Percentiles rank a stretch among this genome's conserved stretches.
phyloP scores from a whole-genome alignment of 441 rosid species.

The Eutrema salsugineum region DNA sequence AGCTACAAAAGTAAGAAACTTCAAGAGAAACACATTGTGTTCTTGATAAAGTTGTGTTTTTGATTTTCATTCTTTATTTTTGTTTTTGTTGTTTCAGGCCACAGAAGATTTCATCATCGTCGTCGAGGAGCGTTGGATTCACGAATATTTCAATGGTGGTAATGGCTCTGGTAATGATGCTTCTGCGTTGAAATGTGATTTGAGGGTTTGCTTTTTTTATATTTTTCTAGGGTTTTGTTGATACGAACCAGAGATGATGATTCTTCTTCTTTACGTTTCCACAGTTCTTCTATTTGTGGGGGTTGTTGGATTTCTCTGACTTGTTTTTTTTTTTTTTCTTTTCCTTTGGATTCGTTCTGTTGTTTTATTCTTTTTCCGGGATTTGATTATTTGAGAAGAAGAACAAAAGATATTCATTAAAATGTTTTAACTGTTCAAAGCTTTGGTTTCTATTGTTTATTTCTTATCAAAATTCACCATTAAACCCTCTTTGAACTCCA shows the following conservation, averaged over 20 bases:
- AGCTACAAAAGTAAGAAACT: conserved; percentile 61
- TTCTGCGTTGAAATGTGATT: conserved; percentile 12
- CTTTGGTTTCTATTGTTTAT: background rate
- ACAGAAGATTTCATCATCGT: conserved; percentile 53
- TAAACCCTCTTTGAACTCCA: background rate
- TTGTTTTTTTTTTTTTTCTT: background rate
- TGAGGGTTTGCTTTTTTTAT: background rate
- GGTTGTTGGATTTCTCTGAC: conserved; percentile 28
- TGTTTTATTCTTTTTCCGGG: conserved; percentile 19
- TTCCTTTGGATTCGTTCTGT: conserved; percentile 13
- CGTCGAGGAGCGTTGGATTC: conserved; percentile 32
- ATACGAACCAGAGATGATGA: conserved; percentile 21
- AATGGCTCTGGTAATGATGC: conserved; percentile 23
- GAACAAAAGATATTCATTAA: conserved; percentile 6
- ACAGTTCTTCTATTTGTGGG: conserved; percentile 24
- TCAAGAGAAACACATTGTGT: background rate
- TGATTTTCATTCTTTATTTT: background rate
- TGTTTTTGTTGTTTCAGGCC: conserved; percentile 47
- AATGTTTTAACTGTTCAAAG: background rate
- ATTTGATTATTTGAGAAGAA: conserved; percentile 14
- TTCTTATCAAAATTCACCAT: background rate
- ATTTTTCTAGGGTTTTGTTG: conserved; percentile 26
- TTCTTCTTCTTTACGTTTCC: conserved; percentile 27
- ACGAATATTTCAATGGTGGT: conserved; percentile 34
- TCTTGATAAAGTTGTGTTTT: background rate